Conservation (phyloP, 2,329 filamentous ascomycete species). For the Pseudogymnoascus sp. region DNA sequence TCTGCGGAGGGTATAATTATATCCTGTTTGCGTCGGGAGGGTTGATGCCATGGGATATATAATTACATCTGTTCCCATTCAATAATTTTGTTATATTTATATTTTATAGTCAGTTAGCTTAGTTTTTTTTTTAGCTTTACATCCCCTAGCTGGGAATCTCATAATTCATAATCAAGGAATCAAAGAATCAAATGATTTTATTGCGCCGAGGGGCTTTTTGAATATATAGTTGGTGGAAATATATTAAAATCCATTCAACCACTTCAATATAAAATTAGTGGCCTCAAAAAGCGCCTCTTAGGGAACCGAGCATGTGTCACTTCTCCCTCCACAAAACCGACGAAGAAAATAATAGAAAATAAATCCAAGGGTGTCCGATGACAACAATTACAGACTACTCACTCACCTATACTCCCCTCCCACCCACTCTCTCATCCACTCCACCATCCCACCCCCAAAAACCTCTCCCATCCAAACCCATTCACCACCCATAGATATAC, state of each 20-base stretch:
- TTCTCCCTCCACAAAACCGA: background rate
- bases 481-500: background rate
- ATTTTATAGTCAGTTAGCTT: background rate
- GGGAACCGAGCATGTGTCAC: too few species aligned
- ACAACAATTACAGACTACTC: background rate
- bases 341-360: background rate
- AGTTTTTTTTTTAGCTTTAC: background rate
- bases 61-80: background rate
- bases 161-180: background rate
- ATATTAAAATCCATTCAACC: background rate
- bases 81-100: background rate
- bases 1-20: background rate
- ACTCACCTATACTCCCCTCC: background rate
- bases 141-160: background rate
- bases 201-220: background rate
- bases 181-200: background rate
- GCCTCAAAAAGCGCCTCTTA: background rate
- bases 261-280: background rate
- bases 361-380: background rate
- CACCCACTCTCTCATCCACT: background rate
- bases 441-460: background rate
- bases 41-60: background rate
- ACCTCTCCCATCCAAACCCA: background rate
- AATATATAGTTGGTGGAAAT: background rate
- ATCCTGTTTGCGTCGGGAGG: background rate